Conservation (phyloP, 352 stramenopile species). For the Globisporangium parvum region DNA sequence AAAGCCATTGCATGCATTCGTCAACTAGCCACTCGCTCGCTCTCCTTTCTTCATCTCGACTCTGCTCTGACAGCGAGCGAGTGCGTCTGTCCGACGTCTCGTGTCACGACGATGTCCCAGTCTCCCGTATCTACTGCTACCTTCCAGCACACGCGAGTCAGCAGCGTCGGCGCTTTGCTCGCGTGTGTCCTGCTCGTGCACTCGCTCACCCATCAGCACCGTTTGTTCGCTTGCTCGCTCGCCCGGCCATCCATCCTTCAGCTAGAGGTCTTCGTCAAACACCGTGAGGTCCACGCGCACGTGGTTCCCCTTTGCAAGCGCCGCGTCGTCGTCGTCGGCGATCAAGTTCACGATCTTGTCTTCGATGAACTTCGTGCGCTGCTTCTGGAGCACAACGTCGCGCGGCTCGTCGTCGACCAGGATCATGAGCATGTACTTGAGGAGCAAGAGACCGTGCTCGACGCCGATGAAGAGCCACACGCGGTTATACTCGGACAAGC, state of each 20-base stretch:
- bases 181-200: no score
- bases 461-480: constrained; percentile 62
- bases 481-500: constrained; percentile 35
- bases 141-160: no score
- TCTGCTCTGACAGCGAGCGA: no score
- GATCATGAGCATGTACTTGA: constrained; percentile 67
- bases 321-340: constrained; percentile 60
- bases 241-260: background rate
- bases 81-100: no score
- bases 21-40: no score
- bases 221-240: no score
- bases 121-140: no score
- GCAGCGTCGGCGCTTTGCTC: no score
- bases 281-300: constrained; percentile 74
- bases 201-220: no score
- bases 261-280: constrained; percentile 64
- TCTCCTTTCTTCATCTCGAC: no score
- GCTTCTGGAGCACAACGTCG: constrained; percentile 63
- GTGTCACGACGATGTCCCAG: no score
- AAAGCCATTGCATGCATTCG: no score
- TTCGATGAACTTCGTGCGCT: constrained; percentile 60
- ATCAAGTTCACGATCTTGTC: constrained; percentile 75
- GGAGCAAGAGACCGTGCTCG: constrained; percentile 53
- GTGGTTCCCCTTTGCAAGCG: constrained; percentile 69
- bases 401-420: constrained; percentile 67